Conservation (phyloP, 1,139 yeast genomes). For the Lodderomyces pseudojiufengensis region DNA sequence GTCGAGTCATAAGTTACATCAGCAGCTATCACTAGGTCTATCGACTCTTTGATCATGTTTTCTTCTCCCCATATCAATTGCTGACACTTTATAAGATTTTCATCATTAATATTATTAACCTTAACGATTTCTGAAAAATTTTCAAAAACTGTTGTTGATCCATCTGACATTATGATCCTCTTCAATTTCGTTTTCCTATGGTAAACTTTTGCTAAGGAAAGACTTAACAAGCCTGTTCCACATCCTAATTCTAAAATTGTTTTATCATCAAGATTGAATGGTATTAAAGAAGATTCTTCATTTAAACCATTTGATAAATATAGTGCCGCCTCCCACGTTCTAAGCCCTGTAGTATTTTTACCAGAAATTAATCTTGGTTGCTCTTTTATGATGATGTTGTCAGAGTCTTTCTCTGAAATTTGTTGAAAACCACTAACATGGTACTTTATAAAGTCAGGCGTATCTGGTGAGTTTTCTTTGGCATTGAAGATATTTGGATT, state of each 20-base stretch:
- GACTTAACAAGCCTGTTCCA: slow-evolving; percentile 85
- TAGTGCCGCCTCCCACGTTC: slow-evolving; percentile 96
- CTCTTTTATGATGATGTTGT: slow-evolving; percentile 47
- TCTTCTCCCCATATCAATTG: slow-evolving; percentile 56
- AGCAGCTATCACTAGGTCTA: slow-evolving; percentile 65
- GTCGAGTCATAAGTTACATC: slow-evolving; percentile 81
- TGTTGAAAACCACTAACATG: slow-evolving; percentile 25
- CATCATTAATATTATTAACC: slow-evolving; percentile 32
- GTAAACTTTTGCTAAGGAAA: slow-evolving; percentile 42
- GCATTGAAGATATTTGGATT: slow-evolving; percentile 35
- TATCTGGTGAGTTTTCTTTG: slow-evolving; percentile 39
- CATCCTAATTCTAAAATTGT: slow-evolving; percentile 73
- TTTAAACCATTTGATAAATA: slow-evolving; percentile 52
- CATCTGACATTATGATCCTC: slow-evolving; percentile 65
- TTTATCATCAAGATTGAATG: slow-evolving; percentile 15
- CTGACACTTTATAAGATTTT: slow-evolving; percentile 16
- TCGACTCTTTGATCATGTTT: slow-evolving; percentile 25
- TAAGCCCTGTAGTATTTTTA: slow-evolving; percentile 76
- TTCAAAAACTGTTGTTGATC: slow-evolving; percentile 63
- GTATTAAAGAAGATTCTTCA: slow-evolving; percentile 1
- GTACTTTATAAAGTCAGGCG: slow-evolving; percentile 48
- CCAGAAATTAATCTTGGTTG: slow-evolving; percentile 66
- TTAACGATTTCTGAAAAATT: slow-evolving; percentile 42
- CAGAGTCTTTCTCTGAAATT: slow-evolving; percentile 6
- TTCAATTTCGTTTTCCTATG: slow-evolving; percentile 14